A percentile compares a stretch with the other conserved stretches of the same genome.
Conservation (phyloP, 2,329 filamentous ascomycete species). For the Huntiella savannae region DNA sequence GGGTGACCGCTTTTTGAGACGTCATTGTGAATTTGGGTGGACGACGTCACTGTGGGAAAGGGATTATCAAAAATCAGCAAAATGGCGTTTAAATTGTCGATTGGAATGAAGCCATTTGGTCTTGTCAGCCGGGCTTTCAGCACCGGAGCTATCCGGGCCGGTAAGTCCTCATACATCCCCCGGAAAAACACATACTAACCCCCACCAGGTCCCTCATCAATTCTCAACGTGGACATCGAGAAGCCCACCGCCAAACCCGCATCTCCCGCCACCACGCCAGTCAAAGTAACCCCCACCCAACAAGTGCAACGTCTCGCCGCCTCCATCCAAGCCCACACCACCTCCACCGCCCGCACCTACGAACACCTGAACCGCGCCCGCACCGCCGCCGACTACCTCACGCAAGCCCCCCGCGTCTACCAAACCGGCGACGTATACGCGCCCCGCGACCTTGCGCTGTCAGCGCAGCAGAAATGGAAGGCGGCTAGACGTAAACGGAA, state of each 20-base stretch:
- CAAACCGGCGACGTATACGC: conserved; percentile 68
- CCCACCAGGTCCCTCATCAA: background rate
- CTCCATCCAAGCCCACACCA: conserved; percentile 13
- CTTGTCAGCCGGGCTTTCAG: conserved; percentile 8
- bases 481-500: conserved; percentile 31
- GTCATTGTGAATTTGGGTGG: background rate
- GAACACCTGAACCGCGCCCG: conserved; percentile 17
- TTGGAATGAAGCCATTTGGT: conserved; percentile 6
- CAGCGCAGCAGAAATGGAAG: conserved; percentile 70
- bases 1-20: background rate
- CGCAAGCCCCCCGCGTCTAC: conserved; percentile 53
- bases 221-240: conserved; percentile 8
- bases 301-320: conserved; percentile 12
- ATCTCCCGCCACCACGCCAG: conserved; percentile 11
- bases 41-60: background rate
- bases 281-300: background rate
- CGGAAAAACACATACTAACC: conserved; percentile 7
- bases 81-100: conserved; percentile 7
- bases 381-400: conserved; percentile 33
- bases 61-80: background rate
- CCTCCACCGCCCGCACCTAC: conserved; percentile 12
- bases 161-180: background rate
- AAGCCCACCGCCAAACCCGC: conserved; percentile 13
- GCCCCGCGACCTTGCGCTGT: conserved; percentile 63
- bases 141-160: background rate